Percentiles rank a stretch among this genome's conserved stretches.
Evolutionary conservation across 2,329 filamentous ascomycete species (phyloP).

Genomic region (Fusarium protoensiforme): DNA sequence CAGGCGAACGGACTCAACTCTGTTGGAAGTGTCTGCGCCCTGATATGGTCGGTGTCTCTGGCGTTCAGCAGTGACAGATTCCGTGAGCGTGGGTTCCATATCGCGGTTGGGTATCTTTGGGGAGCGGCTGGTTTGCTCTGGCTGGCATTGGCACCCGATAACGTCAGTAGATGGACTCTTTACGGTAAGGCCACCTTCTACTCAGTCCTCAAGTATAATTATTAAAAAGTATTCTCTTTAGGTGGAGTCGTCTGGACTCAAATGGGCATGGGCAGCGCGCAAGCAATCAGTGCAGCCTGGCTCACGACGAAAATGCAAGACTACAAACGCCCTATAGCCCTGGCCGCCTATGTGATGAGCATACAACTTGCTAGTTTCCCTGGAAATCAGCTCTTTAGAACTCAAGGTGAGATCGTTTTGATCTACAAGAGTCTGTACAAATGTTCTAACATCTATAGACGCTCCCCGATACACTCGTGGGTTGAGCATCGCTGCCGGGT

Average conservation of each 20-base stretch:
- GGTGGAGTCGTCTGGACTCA: constrained; percentile 46
- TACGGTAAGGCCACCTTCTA: constrained; percentile 19
- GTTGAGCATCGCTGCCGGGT: constrained; percentile 39
- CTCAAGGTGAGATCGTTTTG: constrained; percentile 28
- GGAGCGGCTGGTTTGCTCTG: constrained; percentile 42
- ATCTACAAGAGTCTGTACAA: rapidly evolving
- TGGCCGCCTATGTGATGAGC: constrained; percentile 47
- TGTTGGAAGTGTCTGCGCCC: constrained; percentile 40
- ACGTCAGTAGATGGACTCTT: constrained; percentile 39
- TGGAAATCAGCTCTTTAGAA: constrained; percentile 44
- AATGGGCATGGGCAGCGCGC: constrained; percentile 46
- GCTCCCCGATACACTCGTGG: constrained; percentile 42
- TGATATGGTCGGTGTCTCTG: constrained; percentile 41
- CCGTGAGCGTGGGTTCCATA: constrained; percentile 43
- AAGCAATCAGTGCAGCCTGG: constrained; percentile 47
- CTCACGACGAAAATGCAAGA: constrained; percentile 45
- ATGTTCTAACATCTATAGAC: constrained; percentile 20
- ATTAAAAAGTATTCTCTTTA: constrained; percentile 4
- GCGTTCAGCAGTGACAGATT: constrained; percentile 44
- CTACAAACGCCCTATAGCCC: constrained; percentile 42
- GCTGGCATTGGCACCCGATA: constrained; percentile 40
- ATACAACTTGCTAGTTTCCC: constrained; percentile 46
- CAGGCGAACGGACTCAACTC: constrained; percentile 47
- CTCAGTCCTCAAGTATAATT: background rate
- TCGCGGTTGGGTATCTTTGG: constrained; percentile 42